Conservation (phyloP, 257 asterid species). For the Nicotiana obtusifolia region DNA sequence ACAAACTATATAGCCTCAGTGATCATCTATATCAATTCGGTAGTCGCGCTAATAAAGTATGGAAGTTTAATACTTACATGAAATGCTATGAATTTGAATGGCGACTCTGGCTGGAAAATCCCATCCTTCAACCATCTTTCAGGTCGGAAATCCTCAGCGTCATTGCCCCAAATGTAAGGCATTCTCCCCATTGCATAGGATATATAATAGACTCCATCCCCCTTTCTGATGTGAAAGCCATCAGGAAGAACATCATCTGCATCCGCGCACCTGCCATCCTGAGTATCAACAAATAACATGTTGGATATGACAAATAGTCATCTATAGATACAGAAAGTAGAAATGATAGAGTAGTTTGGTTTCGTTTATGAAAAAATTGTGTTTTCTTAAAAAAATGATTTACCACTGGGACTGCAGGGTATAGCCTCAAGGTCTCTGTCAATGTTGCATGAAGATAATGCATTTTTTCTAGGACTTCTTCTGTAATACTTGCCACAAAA, state of each 20-base stretch:
- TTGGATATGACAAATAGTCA: not conserved
- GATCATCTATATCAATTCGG: not conserved
- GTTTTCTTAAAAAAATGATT: not conserved
- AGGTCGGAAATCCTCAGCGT: slow-evolving; percentile 54
- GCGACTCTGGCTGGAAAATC: slow-evolving; percentile 54
- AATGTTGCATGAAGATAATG: slow-evolving; percentile 68
- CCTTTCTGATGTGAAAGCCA: slow-evolving; percentile 52
- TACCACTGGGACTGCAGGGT: slow-evolving; percentile 79
- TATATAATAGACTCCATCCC: slow-evolving; percentile 53
- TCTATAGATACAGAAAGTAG: not conserved
- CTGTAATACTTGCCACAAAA: slow-evolving; percentile 38
- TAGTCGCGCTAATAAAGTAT: not conserved
- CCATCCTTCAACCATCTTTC: slow-evolving; percentile 72
- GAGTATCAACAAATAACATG: not conserved
- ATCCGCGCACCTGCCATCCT: slow-evolving; percentile 74
- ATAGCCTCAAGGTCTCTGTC: slow-evolving; percentile 67
- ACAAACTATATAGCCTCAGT: not conserved
- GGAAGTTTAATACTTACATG: slow-evolving; percentile 27
- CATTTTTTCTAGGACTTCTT: slow-evolving; percentile 60
- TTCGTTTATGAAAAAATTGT: not conserved
- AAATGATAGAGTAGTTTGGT: not conserved
- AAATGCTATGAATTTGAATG: slow-evolving; percentile 69
- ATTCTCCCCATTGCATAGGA: slow-evolving; percentile 79
- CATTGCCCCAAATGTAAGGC: slow-evolving; percentile 63
- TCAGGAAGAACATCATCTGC: slow-evolving; percentile 69